Base-by-base conservation (phyloP, 495 filamentous ascomycete species). In the Trichoderma gamsii region DNA sequence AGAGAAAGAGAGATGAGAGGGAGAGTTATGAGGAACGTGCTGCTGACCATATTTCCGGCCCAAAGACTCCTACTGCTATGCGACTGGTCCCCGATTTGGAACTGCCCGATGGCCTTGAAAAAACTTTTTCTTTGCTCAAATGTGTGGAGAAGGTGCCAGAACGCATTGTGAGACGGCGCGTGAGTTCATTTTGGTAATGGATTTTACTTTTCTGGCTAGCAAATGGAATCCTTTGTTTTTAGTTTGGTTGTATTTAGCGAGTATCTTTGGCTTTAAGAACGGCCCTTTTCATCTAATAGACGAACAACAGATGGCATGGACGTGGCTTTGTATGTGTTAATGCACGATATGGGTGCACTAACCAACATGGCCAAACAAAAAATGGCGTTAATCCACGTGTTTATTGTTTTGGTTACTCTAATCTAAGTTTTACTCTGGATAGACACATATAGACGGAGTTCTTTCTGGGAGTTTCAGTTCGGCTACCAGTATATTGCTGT, bases 61-160 rank as follows among this genome's bases (percentile, higher is more conserved):
- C 27, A 13, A 61, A 32, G 13, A 61, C 56, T 8, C 56, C 56
- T 29, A 61, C 56, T 11, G 56, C 56, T 61, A 61, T 61, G 56
- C 56, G 4, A 11, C 27, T 61, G 23, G 16, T 61, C 1, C 56
- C 56, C 6, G 56, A 61, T 32, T 16, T 61, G 56, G 56, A 61
- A 21, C 27, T 61, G 6, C 4, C 56, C 0, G 56, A 32, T 32
- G 56, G 56, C 16, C 56, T 61, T 13, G 56, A 61, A 25, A 61
- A 61, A 12, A 32, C 56, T 3, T 32, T 61, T 61, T 29, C 56
- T 32, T 61, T 61, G 27, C 56, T 61, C 1, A 61, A 61, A 32
- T 61, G 56, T 32, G 56, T 61, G 56, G 56, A 61, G 16, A 61
- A 61, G 12, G 27, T 21, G 12, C 27, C 56, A 12, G 56, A 29